phyloP scores from a whole-genome alignment of 2,329 filamentous ascomycete genomes.

The Fusarium nelsonii region DNA sequence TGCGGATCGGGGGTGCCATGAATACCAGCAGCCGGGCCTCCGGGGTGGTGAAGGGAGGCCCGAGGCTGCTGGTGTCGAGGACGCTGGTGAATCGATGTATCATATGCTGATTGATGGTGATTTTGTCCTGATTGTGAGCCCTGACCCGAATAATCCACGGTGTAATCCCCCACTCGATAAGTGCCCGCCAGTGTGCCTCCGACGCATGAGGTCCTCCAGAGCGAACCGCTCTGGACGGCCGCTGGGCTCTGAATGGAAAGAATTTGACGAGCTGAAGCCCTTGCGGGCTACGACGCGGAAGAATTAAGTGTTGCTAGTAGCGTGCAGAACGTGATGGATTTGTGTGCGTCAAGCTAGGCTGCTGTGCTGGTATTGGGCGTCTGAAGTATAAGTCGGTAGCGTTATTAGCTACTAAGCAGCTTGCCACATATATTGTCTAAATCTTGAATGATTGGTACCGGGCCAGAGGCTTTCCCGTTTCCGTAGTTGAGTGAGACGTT shows the following conservation, averaged over 20 bases:
- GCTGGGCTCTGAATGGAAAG: constrained; percentile 72
- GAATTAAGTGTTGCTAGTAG: constrained; percentile 43
- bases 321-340: constrained; percentile 47
- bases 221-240: constrained; percentile 80
- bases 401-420: constrained; percentile 43
- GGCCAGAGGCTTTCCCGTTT: constrained; percentile 48
- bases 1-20: constrained; percentile 59
- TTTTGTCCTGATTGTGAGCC: constrained; percentile 73
- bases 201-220: constrained; percentile 82
- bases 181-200: constrained; percentile 79
- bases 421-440: constrained; percentile 46
- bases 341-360: constrained; percentile 41
- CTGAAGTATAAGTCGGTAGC: constrained; percentile 46
- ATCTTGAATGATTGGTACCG: constrained; percentile 44
- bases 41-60: constrained; percentile 62
- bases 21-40: constrained; percentile 56
- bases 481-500: constrained; percentile 46
- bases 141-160: constrained; percentile 80
- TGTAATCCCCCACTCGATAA: constrained; percentile 79
- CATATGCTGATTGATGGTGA: constrained; percentile 74
- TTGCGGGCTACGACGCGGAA: constrained; percentile 63
- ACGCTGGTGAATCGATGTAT: constrained; percentile 57
- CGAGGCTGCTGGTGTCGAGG: constrained; percentile 58
- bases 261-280: constrained; percentile 67
- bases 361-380: constrained; percentile 39